A percentile compares a stretch with the other conserved stretches of the same genome.
These are phyloP conservation scores for Colletotrichum karsti DNA, from an alignment of 2,329 filamentous ascomycete genomes.

Conservation along the genomic window DNA sequence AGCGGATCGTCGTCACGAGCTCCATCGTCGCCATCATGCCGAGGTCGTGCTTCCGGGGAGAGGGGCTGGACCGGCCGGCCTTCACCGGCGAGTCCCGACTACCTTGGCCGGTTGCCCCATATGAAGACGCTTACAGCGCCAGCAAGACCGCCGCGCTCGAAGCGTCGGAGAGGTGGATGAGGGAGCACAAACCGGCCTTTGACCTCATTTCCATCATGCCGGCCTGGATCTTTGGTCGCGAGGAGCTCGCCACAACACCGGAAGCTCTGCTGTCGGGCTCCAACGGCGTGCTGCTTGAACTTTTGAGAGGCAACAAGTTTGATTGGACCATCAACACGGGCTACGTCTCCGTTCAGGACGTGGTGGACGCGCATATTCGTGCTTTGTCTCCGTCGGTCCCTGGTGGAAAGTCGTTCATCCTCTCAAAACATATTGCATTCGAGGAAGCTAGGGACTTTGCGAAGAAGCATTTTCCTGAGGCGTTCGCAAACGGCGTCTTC, in stretches of 20 bases:
- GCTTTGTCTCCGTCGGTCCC: constrained; percentile 41
- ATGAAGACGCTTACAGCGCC: constrained; percentile 41
- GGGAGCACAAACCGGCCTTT: constrained; percentile 40
- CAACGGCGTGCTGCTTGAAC: constrained; percentile 40
- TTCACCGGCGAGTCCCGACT: constrained; percentile 7
- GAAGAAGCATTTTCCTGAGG: not conserved
- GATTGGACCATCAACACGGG: constrained; percentile 33
- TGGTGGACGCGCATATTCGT: constrained; percentile 44
- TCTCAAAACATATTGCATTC: not conserved
- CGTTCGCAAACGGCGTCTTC: not conserved
- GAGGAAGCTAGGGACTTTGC: not conserved
- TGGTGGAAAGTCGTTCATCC: constrained; percentile 32
- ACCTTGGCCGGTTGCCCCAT: constrained; percentile 33
- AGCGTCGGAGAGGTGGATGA: constrained; percentile 42
- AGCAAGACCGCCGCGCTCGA: constrained; percentile 43
- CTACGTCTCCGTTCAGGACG: constrained; percentile 45
- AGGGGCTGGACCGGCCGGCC: not conserved
- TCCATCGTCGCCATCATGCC: constrained; percentile 37
- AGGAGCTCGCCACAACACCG: constrained; percentile 40
- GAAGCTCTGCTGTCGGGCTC: constrained; percentile 37
- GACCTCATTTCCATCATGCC: constrained; percentile 45
- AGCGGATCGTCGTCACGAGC: constrained; percentile 51
- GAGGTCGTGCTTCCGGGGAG: not conserved
- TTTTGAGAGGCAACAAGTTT: constrained; percentile 38
- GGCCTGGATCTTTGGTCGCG: constrained; percentile 43